Base-by-base conservation (phyloP, 257 asterid species). In the Gardenia jasminoides region DNA sequence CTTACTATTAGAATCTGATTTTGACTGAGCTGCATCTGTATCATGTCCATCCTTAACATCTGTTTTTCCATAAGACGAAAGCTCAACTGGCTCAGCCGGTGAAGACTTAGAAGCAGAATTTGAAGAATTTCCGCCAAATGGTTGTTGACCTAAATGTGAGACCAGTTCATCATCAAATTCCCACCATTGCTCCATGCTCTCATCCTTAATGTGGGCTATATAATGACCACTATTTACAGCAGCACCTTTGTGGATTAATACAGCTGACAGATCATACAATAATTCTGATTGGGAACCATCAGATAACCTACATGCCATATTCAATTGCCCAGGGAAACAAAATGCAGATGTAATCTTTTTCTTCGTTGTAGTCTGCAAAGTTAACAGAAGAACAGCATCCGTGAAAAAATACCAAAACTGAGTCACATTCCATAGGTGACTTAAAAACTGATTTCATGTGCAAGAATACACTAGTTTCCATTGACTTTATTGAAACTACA, bases 221-320 rank as follows among this genome's bases (percentile, higher is more conserved):
- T 95, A 95, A 72, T 95, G 99, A 83, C 99, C 99, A 87, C 97
- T 93, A 80, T 92, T 91, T 79, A 88, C 99, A 81, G 98, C 98
- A 78, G 98, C 82, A 64, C 99, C 99, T 88, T 92, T 95, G 92
- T 95, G 99, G 84, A 95, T 89, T 87, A 95, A 87, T n/a, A 95
- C 89, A 82, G 99, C 99, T 78, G 99, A 92, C 89, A 95, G 86
- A 82, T 95, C 97, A 83, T 92, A 95, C 52, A 92, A 79, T 80
- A 87, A 78, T 80, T 92, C 96, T 78, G 84, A 80, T 61, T 85
- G 87, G 67, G 90, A 86, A 82, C 85, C 82, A 74, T 83, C 97
- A 28, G 96, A 89, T 76, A 92, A 82, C 87, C 99, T 87, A 76
- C 75, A 71, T 47, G 88, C 86, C 98, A 95, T 90, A 88, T 92